These are phyloP conservation scores for Warburgia ugandensis DNA, from an alignment of 164 flowering plant genomes.

Conservation along the genomic window DNA sequence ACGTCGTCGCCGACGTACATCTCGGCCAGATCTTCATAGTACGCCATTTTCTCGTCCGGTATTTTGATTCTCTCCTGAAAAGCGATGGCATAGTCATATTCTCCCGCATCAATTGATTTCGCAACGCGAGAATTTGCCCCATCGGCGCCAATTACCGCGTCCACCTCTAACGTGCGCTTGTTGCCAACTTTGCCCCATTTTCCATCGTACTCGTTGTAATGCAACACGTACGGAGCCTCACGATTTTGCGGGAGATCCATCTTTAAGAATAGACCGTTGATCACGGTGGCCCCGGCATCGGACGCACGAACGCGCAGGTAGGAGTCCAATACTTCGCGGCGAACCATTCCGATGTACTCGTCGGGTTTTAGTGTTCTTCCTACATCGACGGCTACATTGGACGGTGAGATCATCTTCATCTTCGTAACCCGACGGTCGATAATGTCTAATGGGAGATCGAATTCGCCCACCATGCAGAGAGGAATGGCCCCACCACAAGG, in stretches of 20 bases:
- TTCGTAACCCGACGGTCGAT: constrained; percentile 88
- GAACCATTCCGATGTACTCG: constrained; percentile 96
- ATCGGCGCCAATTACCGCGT: constrained; percentile 89
- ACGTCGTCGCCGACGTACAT: constrained; percentile 97
- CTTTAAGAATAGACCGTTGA: constrained; percentile 69
- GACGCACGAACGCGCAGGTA: constrained; percentile 69
- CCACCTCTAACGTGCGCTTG: constrained; percentile 60
- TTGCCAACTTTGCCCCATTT: constrained; percentile 45
- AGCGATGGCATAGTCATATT: constrained; percentile 83
- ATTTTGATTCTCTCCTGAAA: constrained; percentile 76
- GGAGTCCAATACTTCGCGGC: constrained; percentile 80
- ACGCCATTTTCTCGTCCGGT: constrained; percentile 75
- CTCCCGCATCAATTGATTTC: constrained; percentile 74
- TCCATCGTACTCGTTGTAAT: constrained; percentile 50
- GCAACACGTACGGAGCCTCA: constrained; percentile 52
- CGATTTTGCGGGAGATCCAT: constrained; percentile 55
- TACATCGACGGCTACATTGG: constrained; percentile 90
- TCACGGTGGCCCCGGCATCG: constrained; percentile 51
- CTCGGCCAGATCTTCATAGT: constrained; percentile 80
- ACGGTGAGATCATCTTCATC: constrained; percentile 99
- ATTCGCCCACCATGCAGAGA: constrained; percentile 95
- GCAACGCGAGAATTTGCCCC: constrained; percentile 94
- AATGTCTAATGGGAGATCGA: constrained; percentile 85
- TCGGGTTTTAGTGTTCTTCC: constrained; percentile 81
- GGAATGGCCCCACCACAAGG: constrained; percentile 99